phyloP scores from a whole-genome alignment of 257 asterid species.

The Osmanthus fragrans region DNA sequence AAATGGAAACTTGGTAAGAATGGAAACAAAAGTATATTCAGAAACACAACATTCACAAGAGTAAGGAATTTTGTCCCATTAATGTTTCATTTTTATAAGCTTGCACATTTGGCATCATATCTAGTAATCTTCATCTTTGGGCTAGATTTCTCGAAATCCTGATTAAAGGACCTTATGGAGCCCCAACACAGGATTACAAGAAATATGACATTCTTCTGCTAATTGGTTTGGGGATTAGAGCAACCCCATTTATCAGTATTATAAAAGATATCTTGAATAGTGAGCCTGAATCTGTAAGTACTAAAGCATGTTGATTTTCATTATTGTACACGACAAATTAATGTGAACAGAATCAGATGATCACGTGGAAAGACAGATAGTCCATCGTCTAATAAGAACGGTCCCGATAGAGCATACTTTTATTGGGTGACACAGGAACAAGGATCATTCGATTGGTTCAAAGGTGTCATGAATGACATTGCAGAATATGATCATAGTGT shows the following conservation, averaged over 20 bases:
- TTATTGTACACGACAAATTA: neutral
- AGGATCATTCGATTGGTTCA: slow-evolving; percentile 96
- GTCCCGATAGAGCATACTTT: slow-evolving; percentile 79
- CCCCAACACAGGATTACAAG: slow-evolving; percentile 92
- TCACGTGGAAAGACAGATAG: slow-evolving; percentile 32
- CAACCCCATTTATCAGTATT: slow-evolving; percentile 89
- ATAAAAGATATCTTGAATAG: slow-evolving; percentile 70
- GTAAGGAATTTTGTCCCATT: slow-evolving; percentile 34
- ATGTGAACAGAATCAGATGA: slow-evolving; percentile 5
- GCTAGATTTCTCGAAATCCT: slow-evolving; percentile 65
- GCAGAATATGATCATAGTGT: slow-evolving; percentile 79
- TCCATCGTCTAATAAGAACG: slow-evolving; percentile 26
- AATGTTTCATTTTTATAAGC: neutral
- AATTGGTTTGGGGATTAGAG: slow-evolving; percentile 92
- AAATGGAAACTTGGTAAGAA: slow-evolving; percentile 59
- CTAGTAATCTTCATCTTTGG: slow-evolving; percentile 16
- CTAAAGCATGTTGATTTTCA: neutral
- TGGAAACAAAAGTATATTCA: slow-evolving; percentile 69
- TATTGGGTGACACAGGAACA: slow-evolving; percentile 96
- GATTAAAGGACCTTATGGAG: slow-evolving; percentile 89
- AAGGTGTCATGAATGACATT: slow-evolving; percentile 93
- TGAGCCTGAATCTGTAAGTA: slow-evolving; percentile 49
- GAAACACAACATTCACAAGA: slow-evolving; percentile 38
- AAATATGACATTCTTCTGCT: slow-evolving; percentile 78
- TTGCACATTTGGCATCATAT: neutral